Evolutionary conservation across 345 rosid genomes (phyloP).

Genomic region (Pistacia integerrima): DNA sequence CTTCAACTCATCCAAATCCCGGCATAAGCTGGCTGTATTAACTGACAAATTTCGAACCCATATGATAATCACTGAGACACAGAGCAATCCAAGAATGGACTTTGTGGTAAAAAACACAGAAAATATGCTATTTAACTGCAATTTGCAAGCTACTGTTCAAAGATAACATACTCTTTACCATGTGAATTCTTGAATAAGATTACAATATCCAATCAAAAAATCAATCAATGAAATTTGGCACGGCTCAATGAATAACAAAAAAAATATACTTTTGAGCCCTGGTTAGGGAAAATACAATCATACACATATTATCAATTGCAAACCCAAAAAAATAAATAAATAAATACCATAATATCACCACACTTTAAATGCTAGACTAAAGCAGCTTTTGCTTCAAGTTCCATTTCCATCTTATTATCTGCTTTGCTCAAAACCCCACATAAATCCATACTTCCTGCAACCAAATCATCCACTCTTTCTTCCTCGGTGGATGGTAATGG

Average conservation of each 20-base stretch:
- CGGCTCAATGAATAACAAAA: constrained; percentile 19
- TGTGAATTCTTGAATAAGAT: neutral
- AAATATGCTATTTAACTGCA: too few species aligned
- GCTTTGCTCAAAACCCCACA: constrained; percentile 15
- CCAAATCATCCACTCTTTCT: constrained; percentile 22
- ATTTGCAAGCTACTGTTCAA: too few species aligned
- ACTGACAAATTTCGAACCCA: too few species aligned
- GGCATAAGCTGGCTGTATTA: too few species aligned
- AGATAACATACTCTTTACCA: too few species aligned
- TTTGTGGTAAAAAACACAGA: too few species aligned
- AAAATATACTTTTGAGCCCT: constrained; percentile 7
- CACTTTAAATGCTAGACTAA: neutral
- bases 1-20: too few species aligned
- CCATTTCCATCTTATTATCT: neutral
- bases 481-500: neutral
- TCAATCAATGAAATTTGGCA: neutral
- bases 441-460: constrained; percentile 11
- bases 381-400: constrained; percentile 16
- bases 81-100: too few species aligned
- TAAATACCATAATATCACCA: neutral
- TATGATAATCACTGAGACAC: too few species aligned
- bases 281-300: constrained; percentile 19
- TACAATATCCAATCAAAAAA: neutral
- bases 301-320: neutral
- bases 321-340: neutral